Base-by-base conservation (phyloP, 371 early-diverging fungal species). In the Coelomomyces lativittatus region DNA sequence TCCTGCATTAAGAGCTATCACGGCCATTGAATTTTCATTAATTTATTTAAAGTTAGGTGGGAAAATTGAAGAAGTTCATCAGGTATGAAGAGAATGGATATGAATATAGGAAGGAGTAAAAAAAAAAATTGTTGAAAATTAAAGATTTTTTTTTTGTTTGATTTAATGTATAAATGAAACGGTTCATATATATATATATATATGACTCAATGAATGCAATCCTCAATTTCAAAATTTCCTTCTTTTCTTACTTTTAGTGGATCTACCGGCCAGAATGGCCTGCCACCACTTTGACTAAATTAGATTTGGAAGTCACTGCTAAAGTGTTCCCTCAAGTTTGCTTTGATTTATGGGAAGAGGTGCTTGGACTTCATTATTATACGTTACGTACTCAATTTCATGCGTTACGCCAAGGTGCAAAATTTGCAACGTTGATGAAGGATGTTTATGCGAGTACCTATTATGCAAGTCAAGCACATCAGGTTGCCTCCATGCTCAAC, bases 261-360 rank as follows among this genome's bases (percentile, higher is more conserved):
- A n/a, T 62, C 15, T 64, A 64, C 50, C 46, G 47, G 27, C 12
- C 41, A 38, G 33, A 45, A 28, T 27, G 50, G 26, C 61, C 70
- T 2, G 39, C 65, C 7, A 25, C 17, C 9, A 46, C 58, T 11
- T 43, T 55, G 2, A 51, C 66, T 44, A 56, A 63, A 27, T 17
- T 39, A 6, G 80, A 86, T 47, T 56, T 87, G 26, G 77, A 83
- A 21, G 10, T 41, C 29, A 21, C n/a, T n/a, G n/a, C n/a, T n/a
- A n/a, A n/a, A n/a, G n/a, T n/a, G n/a, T n/a, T n/a, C n/a, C n/a
- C n/a, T n/a, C n/a, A n/a, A 37, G 85, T 80, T 53, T 51, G 62
- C 37, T 75, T 65, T 50, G 70, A 73, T 31, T 55, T 81, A 4
- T 82, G 83, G 85, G 86, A 86, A 52, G 80, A 80, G 46, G 45